phyloP scores from a whole-genome alignment of 441 rosid species.

The Iberis amara region DNA sequence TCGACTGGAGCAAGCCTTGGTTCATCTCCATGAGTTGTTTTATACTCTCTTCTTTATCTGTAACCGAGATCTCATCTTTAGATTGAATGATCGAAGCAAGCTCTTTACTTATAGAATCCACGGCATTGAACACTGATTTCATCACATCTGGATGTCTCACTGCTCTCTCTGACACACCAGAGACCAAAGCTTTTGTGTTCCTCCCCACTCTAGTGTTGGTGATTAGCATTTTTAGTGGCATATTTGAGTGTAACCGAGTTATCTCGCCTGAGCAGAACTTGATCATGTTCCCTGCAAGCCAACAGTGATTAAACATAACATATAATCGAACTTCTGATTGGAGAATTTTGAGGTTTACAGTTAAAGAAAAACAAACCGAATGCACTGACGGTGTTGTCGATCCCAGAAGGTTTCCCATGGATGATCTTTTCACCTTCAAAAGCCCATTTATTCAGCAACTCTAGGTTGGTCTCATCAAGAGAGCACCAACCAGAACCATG shows the following conservation, averaged over 20 bases:
- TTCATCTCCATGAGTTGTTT: constrained; percentile 88
- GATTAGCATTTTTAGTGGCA: constrained; percentile 74
- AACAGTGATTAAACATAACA: neutral
- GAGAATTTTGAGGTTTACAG: neutral
- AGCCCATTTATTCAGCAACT: constrained; percentile 84
- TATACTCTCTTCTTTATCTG: constrained; percentile 58
- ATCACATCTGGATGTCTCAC: constrained; percentile 63
- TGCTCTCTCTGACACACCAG: constrained; percentile 78
- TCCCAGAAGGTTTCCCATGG: constrained; percentile 94
- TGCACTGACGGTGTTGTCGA: constrained; percentile 91
- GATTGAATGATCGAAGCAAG: constrained; percentile 51
- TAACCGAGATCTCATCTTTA: constrained; percentile 40
- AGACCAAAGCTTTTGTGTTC: constrained; percentile 82
- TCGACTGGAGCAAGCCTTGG: constrained; percentile 79
- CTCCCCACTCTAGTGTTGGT: constrained; percentile 86
- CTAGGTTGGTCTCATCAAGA: constrained; percentile 51
- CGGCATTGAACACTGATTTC: constrained; percentile 61
- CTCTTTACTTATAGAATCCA: constrained; percentile 78
- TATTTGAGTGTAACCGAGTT: constrained; percentile 46
- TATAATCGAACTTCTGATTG: neutral
- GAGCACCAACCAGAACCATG: constrained; percentile 43
- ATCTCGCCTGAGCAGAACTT: constrained; percentile 73
- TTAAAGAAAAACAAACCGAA: constrained; percentile 69
- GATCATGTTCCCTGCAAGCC: constrained; percentile 76
- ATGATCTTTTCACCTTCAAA: constrained; percentile 89